These are phyloP conservation scores for Lenzites betulinus DNA, from an alignment of 768 basidiomycete species.

Conservation along the genomic window DNA sequence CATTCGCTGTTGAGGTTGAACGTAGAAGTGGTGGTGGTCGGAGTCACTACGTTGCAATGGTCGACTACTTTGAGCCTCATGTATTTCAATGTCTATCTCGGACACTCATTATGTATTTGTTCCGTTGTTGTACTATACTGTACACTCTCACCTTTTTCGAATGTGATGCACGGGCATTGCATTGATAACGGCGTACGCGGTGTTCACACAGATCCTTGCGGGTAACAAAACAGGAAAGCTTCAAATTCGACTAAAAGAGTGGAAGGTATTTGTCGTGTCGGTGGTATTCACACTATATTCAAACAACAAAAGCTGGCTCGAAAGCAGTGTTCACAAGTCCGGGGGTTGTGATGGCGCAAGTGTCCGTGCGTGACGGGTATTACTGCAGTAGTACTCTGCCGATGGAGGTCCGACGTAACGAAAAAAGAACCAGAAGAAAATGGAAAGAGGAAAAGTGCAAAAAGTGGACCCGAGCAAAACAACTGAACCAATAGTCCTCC, in stretches of 20 bases:
- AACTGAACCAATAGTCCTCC: not conserved
- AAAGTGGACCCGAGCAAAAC: not conserved
- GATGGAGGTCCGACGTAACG: slow-evolving; percentile 6
- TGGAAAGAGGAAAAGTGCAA: not conserved
- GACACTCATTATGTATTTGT: too few species aligned
- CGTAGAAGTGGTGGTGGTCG: too few species aligned
- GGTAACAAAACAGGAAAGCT: too few species aligned
- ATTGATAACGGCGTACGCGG: too few species aligned
- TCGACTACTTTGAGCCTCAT: too few species aligned
- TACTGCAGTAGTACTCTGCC: slow-evolving; percentile 12
- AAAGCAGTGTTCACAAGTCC: slow-evolving; percentile 14
- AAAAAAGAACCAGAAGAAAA: not conserved
- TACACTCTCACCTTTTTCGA: too few species aligned
- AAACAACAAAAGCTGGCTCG: slow-evolving; percentile 10
- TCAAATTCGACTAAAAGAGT: not conserved
- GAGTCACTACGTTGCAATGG: too few species aligned
- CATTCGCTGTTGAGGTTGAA: too few species aligned
- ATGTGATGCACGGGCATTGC: too few species aligned
- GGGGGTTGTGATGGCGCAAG: not conserved
- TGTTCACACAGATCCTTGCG: too few species aligned
- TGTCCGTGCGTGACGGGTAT: slow-evolving; percentile 14
- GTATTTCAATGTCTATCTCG: too few species aligned
- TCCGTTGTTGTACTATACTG: too few species aligned
- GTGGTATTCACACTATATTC: not conserved
- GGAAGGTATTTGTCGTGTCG: not conserved